phyloP scores from a whole-genome alignment of 1,139 yeast species.

The Candida glucosophila region DNA sequence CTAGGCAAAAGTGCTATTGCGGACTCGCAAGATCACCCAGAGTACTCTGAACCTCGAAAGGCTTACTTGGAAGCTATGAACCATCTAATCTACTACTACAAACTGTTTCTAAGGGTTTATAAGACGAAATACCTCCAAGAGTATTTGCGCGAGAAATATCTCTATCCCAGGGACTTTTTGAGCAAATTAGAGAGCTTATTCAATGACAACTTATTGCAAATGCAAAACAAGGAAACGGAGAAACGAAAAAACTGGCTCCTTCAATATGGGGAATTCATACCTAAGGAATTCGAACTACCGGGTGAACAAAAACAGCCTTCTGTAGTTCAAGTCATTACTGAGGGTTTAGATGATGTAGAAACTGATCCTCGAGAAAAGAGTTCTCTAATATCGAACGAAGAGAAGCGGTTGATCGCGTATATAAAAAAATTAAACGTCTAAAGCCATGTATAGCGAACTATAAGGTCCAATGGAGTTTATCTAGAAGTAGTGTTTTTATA shows the following conservation, averaged over 20 bases:
- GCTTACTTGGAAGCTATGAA: slow-evolving; percentile 18
- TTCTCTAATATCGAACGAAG: slow-evolving; percentile 9
- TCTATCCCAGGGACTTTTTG: slow-evolving; percentile 31
- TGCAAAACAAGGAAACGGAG: slow-evolving; percentile 28
- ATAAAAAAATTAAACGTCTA: slow-evolving; percentile 3
- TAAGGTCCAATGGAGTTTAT: too few species aligned
- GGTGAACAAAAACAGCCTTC: slow-evolving; percentile 31
- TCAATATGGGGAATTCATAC: slow-evolving; percentile 35
- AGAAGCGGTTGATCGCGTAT: slow-evolving; percentile 15
- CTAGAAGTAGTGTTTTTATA: too few species aligned
- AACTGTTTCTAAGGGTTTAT: slow-evolving; percentile 25
- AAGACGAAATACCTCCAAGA: slow-evolving; percentile 31
- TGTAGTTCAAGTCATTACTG: slow-evolving; percentile 35
- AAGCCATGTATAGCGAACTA: too few species aligned
- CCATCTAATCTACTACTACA: slow-evolving; percentile 29
- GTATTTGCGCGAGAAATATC: slow-evolving; percentile 31
- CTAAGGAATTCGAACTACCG: slow-evolving; percentile 32
- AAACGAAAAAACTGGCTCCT: slow-evolving; percentile 30
- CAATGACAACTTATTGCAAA: slow-evolving; percentile 21
- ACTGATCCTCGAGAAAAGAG: slow-evolving; percentile 10
- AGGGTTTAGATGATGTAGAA: slow-evolving; percentile 30
- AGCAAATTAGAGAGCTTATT: slow-evolving; percentile 23
- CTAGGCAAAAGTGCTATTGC: slow-evolving; percentile 9
- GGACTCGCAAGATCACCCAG: slow-evolving; percentile 4
- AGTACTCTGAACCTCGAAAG: slow-evolving; percentile 11